These are phyloP conservation scores for Nicotiana sylvestris DNA, from an alignment of 257 asterid genomes.

Conservation along the genomic window DNA sequence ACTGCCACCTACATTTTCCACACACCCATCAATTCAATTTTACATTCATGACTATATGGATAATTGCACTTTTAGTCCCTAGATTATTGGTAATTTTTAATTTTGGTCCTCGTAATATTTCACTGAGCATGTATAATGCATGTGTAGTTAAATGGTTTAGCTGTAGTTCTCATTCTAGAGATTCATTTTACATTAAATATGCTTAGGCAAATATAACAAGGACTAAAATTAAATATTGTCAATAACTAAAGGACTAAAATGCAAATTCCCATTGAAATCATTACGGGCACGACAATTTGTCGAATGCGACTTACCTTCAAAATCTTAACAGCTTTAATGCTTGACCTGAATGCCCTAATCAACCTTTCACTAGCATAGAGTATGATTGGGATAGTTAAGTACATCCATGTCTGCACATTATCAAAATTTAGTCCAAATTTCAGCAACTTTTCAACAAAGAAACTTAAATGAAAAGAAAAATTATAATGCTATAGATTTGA, in stretches of 20 bases:
- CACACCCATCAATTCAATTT: neutral
- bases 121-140: too few relatives aligned
- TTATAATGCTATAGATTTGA: neutral
- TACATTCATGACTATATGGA: neutral
- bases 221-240: neutral
- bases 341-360: slow-evolving; percentile 68
- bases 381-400: slow-evolving; percentile 50
- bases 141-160: neutral
- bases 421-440: neutral
- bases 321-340: slow-evolving; percentile 64
- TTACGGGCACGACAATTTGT: neutral
- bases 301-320: slow-evolving; percentile 42
- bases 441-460: neutral
- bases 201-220: neutral
- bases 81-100: neutral
- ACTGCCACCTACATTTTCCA: slow-evolving; percentile 59
- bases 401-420: slow-evolving; percentile 77
- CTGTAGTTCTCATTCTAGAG: neutral
- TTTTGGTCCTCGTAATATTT: neutral
- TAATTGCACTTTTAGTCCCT: neutral
- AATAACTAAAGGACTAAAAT: neutral
- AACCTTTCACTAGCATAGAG: slow-evolving; percentile 69
- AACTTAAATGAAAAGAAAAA: neutral
- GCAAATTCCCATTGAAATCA: neutral
- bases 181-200: neutral